phyloP scores from a whole-genome alignment of 2,329 filamentous ascomycete genomes.

The Escovopsis weberi region DNA sequence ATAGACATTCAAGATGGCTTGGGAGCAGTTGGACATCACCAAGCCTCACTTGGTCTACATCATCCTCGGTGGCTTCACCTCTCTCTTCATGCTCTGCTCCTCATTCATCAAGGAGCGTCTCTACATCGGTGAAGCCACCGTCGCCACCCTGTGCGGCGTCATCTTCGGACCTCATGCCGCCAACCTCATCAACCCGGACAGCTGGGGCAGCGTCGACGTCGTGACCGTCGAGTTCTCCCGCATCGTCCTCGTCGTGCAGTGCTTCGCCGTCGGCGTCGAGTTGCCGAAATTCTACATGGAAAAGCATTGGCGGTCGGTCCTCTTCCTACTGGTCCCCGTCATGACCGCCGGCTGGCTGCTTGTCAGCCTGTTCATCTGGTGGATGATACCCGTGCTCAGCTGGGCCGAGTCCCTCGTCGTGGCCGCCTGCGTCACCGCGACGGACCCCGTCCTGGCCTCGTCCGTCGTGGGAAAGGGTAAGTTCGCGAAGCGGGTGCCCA shows the following conservation, averaged over 20 bases:
- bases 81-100: constrained; percentile 95
- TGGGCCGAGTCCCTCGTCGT: constrained; percentile 84
- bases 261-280: constrained; percentile 83
- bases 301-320: constrained; percentile 86
- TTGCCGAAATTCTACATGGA: constrained; percentile 95
- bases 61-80: constrained; percentile 94
- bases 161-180: constrained; percentile 80
- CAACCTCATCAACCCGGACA: constrained; percentile 58
- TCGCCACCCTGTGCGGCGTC: constrained; percentile 76
- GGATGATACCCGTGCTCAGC: constrained; percentile 60
- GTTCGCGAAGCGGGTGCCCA: constrained; percentile 92
- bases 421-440: constrained; percentile 90
- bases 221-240: constrained; percentile 82
- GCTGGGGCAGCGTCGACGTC: constrained; percentile 74
- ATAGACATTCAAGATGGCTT: constrained; percentile 42
- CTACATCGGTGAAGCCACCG: constrained; percentile 96
- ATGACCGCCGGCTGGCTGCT: constrained; percentile 96
- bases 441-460: constrained; percentile 89
- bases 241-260: constrained; percentile 81
- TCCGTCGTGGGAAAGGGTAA: constrained; percentile 98
- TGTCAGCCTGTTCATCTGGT: constrained; percentile 90
- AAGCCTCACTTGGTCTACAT: constrained; percentile 96
- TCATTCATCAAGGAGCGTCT: constrained; percentile 96
- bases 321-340: constrained; percentile 77
- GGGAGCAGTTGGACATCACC: constrained; percentile 74